Conservation (phyloP, 2,329 filamentous ascomycete species). For the Xylaria sp. region DNA sequence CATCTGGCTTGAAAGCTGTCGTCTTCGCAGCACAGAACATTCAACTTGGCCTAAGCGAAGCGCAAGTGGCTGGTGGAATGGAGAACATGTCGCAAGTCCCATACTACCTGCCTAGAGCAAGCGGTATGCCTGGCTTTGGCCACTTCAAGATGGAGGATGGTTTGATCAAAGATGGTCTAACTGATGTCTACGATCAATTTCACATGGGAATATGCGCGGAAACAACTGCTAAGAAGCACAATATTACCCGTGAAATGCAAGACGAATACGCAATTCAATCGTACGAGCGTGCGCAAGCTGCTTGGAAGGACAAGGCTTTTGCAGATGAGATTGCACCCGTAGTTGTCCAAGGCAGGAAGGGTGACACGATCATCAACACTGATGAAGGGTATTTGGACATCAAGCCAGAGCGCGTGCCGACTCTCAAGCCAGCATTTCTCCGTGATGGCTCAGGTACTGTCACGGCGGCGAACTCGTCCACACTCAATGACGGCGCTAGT, state of each 20-base stretch:
- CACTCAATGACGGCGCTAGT: conserved; percentile 91
- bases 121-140: conserved; percentile 82
- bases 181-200: conserved; percentile 94
- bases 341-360: conserved; percentile 82
- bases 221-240: conserved; percentile 87
- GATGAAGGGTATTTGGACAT: conserved; percentile 91
- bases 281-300: conserved; percentile 87
- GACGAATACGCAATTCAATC: conserved; percentile 89
- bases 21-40: conserved; percentile 91
- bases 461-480: conserved; percentile 92
- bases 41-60: conserved; percentile 86
- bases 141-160: conserved; percentile 89
- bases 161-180: conserved; percentile 90
- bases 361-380: conserved; percentile 75
- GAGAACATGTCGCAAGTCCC: conserved; percentile 97
- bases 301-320: conserved; percentile 84
- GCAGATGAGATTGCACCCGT: conserved; percentile 90
- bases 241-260: conserved; percentile 82
- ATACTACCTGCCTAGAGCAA: conserved; percentile 86
- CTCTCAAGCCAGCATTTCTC: conserved; percentile 89
- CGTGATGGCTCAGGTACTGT: conserved; percentile 86
- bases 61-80: conserved; percentile 93
- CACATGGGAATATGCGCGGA: conserved; percentile 99
- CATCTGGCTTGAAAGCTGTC: conserved; percentile 92
- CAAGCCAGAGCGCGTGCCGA: conserved; percentile 83